Evolutionary conservation across 192 early-diverging fungal species (phyloP).

Genomic region (Backusella psychrophila): DNA sequence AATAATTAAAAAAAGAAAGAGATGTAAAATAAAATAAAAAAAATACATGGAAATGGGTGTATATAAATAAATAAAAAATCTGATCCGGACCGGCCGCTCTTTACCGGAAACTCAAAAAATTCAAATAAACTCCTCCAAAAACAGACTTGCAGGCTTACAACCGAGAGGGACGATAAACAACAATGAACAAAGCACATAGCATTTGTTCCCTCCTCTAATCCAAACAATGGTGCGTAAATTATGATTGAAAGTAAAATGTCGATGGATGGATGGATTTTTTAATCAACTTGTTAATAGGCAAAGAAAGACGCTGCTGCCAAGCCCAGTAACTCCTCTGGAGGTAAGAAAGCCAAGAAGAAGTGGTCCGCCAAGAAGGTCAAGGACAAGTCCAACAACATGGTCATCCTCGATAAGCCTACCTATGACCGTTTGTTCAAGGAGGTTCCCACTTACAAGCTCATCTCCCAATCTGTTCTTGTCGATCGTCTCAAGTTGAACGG

Average conservation of each 20-base stretch:
- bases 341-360: slow-evolving; percentile 78
- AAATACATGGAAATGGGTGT: not conserved
- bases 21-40: not conserved
- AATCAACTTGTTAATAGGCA: slow-evolving; percentile 29
- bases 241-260: not conserved
- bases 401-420: slow-evolving; percentile 95
- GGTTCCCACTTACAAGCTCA: slow-evolving; percentile 99
- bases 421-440: slow-evolving; percentile 99
- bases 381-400: slow-evolving; percentile 99
- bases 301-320: slow-evolving; percentile 63
- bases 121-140: not conserved
- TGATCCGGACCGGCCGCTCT: not conserved
- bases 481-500: slow-evolving; percentile 98
- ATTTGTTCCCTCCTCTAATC: slow-evolving; percentile 14
- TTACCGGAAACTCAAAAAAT: not conserved
- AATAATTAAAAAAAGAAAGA: not conserved
- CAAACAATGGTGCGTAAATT: slow-evolving; percentile 4
- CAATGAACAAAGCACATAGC: not conserved
- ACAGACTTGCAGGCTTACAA: not conserved
- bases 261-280: not conserved
- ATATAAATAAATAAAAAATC: not conserved
- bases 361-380: slow-evolving; percentile 99
- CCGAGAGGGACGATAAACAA: not conserved
- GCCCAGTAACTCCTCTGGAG: slow-evolving; percentile 55
- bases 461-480: slow-evolving; percentile 96